A percentile compares a stretch with the other conserved stretches of the same genome.
phyloP scores from a whole-genome alignment of 139 green algal genomes.

The Micractinium sp. region DNA sequence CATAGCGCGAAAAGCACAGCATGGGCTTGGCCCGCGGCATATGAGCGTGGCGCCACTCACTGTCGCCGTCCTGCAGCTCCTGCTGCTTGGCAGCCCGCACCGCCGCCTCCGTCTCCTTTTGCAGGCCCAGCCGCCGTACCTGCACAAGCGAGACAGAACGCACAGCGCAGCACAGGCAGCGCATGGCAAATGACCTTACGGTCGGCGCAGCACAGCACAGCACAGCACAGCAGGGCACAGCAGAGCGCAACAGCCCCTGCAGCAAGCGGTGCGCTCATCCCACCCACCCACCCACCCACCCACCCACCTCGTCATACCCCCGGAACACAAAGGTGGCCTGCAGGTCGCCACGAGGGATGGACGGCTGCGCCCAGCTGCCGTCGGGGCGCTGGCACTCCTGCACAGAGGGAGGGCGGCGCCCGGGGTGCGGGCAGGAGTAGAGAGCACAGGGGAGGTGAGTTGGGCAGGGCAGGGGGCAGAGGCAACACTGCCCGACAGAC shows the following conservation, averaged over 20 bases:
- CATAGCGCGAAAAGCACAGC: no score
- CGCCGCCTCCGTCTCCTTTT: constrained; percentile 72
- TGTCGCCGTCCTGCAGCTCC: neutral
- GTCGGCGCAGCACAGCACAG: neutral
- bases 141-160: neutral
- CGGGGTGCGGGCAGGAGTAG: neutral
- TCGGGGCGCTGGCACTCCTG: neutral
- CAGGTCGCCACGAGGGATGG: constrained; percentile 74
- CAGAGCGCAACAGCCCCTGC: no score
- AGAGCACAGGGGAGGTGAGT: neutral
- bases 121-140: constrained; percentile 80
- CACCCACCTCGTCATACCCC: constrained; percentile 87
- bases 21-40: no score
- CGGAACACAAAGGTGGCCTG: constrained; percentile 90
- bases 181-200: no score
- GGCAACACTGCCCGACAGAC: no score
- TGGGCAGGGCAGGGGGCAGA: neutral
- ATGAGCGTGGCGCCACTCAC: neutral
- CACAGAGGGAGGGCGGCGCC: neutral
- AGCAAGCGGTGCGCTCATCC: no score
- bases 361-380: constrained; percentile 20
- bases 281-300: no score
- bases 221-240: no score
- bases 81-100: constrained; percentile 54
- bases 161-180: neutral